Percentiles rank a stretch among this genome's conserved stretches.
Evolutionary conservation across 192 early-diverging fungal species (phyloP).

Genomic region (Coemansia furcata): DNA sequence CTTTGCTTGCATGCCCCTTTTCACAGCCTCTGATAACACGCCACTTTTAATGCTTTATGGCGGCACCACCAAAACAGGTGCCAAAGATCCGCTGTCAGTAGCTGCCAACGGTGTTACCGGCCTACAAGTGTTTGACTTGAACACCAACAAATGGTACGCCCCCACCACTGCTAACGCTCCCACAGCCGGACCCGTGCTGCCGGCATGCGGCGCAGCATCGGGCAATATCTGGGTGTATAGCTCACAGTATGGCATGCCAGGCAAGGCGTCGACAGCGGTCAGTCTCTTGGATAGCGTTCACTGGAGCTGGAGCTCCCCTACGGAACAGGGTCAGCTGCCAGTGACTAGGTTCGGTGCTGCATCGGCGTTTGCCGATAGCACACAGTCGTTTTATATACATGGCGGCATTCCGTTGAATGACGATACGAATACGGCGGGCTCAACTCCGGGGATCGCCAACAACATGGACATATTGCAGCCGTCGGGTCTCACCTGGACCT

Average conservation of each 20-base stretch:
- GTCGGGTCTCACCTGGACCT: constrained; percentile 57
- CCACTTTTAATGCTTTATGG: constrained; percentile 50
- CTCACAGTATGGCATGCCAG: constrained; percentile 24
- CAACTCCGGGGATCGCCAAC: constrained; percentile 34
- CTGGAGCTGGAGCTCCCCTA: constrained; percentile 53
- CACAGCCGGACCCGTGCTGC: constrained; percentile 32
- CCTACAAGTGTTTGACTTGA: constrained; percentile 44
- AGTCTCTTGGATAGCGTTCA: constrained; percentile 49
- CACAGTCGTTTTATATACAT: constrained; percentile 45
- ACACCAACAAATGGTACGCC: constrained; percentile 43
- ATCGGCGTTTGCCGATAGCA: constrained; percentile 29
- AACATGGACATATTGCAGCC: constrained; percentile 53
- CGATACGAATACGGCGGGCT: constrained; percentile 24
- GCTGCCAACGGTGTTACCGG: constrained; percentile 26
- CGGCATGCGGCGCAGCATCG: constrained; percentile 39
- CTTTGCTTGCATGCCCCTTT: constrained; percentile 46
- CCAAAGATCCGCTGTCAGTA: constrained; percentile 24
- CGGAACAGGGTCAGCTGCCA: constrained; percentile 37
- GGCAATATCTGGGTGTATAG: constrained; percentile 43
- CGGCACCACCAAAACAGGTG: constrained; percentile 32
- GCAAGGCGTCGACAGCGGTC: constrained; percentile 25
- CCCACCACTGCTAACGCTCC: constrained; percentile 46
- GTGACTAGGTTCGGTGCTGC: constrained; percentile 44
- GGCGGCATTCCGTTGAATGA: constrained; percentile 43
- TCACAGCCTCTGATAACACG: constrained; percentile 37